Percentiles rank a stretch among this genome's conserved stretches.
phyloP scores from a whole-genome alignment of 805 yeast species.

The Huiozyma naganishii region DNA sequence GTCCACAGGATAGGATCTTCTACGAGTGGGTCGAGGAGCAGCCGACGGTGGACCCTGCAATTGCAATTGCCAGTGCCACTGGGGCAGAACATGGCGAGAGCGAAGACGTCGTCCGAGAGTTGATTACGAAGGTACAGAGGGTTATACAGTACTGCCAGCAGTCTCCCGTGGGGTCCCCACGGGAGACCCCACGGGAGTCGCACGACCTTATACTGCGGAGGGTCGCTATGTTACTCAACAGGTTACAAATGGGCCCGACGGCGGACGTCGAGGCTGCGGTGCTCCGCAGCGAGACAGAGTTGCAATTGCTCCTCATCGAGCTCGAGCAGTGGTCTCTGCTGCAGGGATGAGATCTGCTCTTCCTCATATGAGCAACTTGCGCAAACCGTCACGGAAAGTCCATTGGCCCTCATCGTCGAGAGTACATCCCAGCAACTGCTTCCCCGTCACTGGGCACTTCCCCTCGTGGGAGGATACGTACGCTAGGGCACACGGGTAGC shows the following conservation, averaged over 20 bases:
- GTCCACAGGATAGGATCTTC: background rate
- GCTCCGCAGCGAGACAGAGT: constrained; percentile 18
- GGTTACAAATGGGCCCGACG: constrained; percentile 13
- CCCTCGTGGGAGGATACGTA: constrained; percentile 41
- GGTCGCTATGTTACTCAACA: constrained; percentile 14
- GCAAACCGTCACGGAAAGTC: constrained; percentile 66
- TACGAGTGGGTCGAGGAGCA: background rate
- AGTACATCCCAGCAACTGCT: constrained; percentile 57
- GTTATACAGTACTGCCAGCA: constrained; percentile 12
- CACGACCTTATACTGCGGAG: constrained; percentile 13
- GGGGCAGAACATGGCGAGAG: background rate
- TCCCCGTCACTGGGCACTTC: constrained; percentile 77
- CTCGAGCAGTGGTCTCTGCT: constrained; percentile 18
- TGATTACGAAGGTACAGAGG: constrained; percentile 10
- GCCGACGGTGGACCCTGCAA: background rate
- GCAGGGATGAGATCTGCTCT: too few species aligned
- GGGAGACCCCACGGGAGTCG: background rate
- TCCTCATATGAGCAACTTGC: constrained; percentile 43
- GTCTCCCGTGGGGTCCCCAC: background rate
- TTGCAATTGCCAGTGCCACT: background rate
- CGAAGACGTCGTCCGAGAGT: constrained; percentile 1
- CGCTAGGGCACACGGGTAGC: constrained; percentile 75
- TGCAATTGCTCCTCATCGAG: constrained; percentile 13
- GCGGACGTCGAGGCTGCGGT: constrained; percentile 18
- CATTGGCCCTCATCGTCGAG: constrained; percentile 51